Base-by-base conservation (phyloP, 768 basidiomycete genomes). In the Pulveroboletus sp. region DNA sequence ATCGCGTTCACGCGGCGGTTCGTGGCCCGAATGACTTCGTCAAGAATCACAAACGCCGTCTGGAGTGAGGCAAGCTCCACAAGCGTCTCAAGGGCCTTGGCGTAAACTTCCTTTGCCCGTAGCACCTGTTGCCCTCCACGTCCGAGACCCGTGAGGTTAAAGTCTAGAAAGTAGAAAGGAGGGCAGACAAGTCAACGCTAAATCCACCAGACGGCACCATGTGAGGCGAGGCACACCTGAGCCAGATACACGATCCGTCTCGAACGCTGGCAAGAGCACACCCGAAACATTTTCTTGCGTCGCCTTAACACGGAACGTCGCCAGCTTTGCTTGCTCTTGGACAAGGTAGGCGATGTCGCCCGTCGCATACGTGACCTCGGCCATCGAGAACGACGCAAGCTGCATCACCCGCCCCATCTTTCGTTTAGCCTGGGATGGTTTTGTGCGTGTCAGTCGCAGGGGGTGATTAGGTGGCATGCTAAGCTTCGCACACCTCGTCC, bases 351-450 rank as follows among this genome's bases (percentile, higher is more conserved):
- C 83, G 63, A 99, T 98, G 65, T 98, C 96, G 57, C 91, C 91
- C 8, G 96, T 95, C 31, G 94, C 84, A 72, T 98, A 99, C 17
- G 94, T 95, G 57, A 99, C 96, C 70, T 98, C 95, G 0, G 96
- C 96, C 74, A 98, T 86, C 38, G 94, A 96, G 77, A 99, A 96
- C 37, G 96, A 98, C 24, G 96, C 96, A 44, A 98, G 78, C 69
- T 99, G 96, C 85, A 99, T 96, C 24, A 98, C 94, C 51, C 90
- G 80, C 28, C 96, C 96, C 96, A 98, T 99, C 74, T 97, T 94
- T 51, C 93, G 82, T 70, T 99, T 99, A 9, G 96, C 95, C 94
- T 98, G 50, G 17, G 56, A 53, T 54, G 48, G 58, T 47, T 56
- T n/a, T 32, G 7, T 33, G 32, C 57, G 68, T 40, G 65, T 58